Conservation (phyloP, 768 basidiomycete species). For the Polyporus arcularius region DNA sequence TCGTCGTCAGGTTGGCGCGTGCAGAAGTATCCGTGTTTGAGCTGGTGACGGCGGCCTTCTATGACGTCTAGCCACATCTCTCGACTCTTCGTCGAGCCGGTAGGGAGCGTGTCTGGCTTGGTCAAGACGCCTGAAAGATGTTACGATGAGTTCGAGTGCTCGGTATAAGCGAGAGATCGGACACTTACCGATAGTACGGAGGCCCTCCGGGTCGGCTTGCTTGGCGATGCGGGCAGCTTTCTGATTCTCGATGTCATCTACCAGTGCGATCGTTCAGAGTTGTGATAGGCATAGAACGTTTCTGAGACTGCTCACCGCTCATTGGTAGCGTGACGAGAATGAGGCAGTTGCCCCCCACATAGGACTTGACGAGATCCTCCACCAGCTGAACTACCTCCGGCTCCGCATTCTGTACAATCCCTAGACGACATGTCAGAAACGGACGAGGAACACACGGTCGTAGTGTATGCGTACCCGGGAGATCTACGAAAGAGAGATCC, state of each 20-base stretch:
- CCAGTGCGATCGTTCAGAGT: not conserved
- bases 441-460: not conserved
- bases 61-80: constrained; percentile 53
- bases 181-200: constrained; percentile 64
- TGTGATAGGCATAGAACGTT: not conserved
- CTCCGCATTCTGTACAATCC: constrained; percentile 52
- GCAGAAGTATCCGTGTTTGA: constrained; percentile 58
- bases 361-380: constrained; percentile 47
- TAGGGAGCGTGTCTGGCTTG: constrained; percentile 60
- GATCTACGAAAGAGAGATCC: constrained; percentile 30
- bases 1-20: constrained; percentile 66
- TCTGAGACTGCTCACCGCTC: constrained; percentile 39
- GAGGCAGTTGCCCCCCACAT: constrained; percentile 52
- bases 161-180: too few relatives aligned
- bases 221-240: constrained; percentile 67
- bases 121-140: constrained; percentile 58
- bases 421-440: constrained; percentile 25
- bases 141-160: too few relatives aligned
- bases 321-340: constrained; percentile 57
- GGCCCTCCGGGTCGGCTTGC: constrained; percentile 56
- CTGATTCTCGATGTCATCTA: constrained; percentile 81
- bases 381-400: constrained; percentile 45
- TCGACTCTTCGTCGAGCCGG: constrained; percentile 44
- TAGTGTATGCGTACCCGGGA: constrained; percentile 22
- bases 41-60: constrained; percentile 44